These are phyloP conservation scores for Sugiyamaella novakii DNA, from an alignment of 1,139 yeast genomes.

Conservation along the genomic window DNA sequence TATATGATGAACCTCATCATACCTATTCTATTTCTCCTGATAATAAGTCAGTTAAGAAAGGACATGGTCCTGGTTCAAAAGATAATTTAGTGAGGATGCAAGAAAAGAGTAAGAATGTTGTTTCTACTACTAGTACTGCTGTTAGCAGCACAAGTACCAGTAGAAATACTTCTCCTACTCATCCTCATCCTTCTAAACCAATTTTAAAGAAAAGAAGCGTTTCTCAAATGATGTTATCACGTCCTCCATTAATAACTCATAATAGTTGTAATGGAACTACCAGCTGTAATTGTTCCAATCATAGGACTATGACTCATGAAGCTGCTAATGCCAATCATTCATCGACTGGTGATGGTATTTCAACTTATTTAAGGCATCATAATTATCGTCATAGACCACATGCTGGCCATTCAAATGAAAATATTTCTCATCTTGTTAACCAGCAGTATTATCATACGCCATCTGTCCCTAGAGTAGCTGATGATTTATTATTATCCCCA, in stretches of 20 bases:
- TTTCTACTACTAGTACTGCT: conserved; percentile 26
- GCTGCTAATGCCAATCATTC: conserved; percentile 20
- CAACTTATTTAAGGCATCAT: conserved; percentile 43
- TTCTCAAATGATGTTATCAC: conserved; percentile 67
- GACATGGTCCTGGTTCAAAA: conserved; percentile 26
- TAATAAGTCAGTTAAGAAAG: conserved; percentile 6
- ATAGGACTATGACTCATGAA: conserved; percentile 19
- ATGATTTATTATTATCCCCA: conserved; percentile 16
- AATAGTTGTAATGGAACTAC: conserved; percentile 25
- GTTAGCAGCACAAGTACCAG: conserved; percentile 26
- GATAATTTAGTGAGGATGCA: conserved; percentile 12
- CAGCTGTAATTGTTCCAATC: conserved; percentile 22
- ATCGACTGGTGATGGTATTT: conserved; percentile 25
- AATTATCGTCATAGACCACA: conserved; percentile 43
- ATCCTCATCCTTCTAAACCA: conserved; percentile 50
- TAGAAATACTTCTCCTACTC: conserved; percentile 22
- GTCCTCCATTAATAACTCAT: conserved; percentile 33
- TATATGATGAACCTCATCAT: conserved; percentile 53
- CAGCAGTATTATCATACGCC: conserved; percentile 35
- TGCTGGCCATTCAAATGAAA: conserved; percentile 36
- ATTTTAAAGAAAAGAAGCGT: conserved; percentile 81
- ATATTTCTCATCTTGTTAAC: conserved; percentile 40
- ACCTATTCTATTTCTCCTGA: conserved; percentile 32
- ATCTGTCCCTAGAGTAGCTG: conserved; percentile 12
- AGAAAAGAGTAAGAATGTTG: conserved; percentile 7